Evolutionary conservation across 768 basidiomycete species (phyloP).

Genomic region (Chalciporus chontae): DNA sequence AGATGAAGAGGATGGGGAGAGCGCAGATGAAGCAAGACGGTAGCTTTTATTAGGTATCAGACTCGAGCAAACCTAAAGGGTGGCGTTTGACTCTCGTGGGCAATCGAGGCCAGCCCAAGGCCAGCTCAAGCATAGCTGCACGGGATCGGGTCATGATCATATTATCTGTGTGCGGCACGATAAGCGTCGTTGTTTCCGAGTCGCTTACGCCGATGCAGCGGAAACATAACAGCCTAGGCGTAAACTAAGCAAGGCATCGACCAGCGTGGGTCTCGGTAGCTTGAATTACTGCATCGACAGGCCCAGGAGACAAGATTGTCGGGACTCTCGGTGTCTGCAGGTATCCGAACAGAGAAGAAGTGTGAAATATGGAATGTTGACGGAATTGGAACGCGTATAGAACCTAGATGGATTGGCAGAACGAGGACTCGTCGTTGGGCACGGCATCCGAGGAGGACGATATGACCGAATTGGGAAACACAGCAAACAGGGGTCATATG

Average conservation of each 20-base stretch:
- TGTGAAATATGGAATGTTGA: neutral
- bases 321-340: neutral
- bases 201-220: neutral
- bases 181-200: neutral
- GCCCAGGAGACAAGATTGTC: neutral
- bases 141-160: neutral
- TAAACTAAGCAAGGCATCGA: no score
- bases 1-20: neutral
- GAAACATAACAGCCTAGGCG: neutral
- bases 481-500: neutral
- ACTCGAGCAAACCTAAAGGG: neutral
- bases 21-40: neutral
- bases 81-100: neutral
- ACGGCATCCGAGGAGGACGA: constrained; percentile 26
- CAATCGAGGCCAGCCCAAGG: neutral
- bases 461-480: neutral
- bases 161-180: neutral
- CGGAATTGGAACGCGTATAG: neutral
- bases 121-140: neutral
- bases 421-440: neutral
- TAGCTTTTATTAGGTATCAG: neutral
- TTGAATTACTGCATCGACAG: neutral
- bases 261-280: neutral
- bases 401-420: neutral
- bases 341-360: neutral